Percentiles rank a stretch among this genome's conserved stretches.
Conservation (phyloP, 371 early-diverging fungal genomes). For the Mucor sp. region DNA sequence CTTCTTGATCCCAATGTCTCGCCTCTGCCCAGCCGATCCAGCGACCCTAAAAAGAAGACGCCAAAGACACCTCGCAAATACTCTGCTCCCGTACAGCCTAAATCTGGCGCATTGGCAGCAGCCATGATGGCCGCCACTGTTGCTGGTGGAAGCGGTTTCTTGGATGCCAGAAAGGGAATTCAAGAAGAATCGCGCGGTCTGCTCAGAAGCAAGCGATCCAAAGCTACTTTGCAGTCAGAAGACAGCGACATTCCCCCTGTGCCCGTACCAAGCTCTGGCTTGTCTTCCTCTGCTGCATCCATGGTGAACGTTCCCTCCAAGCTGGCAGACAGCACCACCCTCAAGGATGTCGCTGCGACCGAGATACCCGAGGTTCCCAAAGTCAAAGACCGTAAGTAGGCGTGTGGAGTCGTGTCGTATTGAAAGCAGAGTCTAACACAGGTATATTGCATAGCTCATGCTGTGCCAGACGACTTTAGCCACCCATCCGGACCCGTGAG, state of each 20-base stretch:
- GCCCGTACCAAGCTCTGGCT: slow-evolving; percentile 3
- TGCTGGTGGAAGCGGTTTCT: slow-evolving; percentile 46
- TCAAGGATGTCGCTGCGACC: not conserved
- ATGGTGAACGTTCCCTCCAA: slow-evolving; percentile 9
- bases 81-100: slow-evolving; percentile 36
- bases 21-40: slow-evolving; percentile 5
- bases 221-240: not conserved
- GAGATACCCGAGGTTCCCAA: slow-evolving; percentile 1
- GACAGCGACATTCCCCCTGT: not conserved
- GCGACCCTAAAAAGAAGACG: slow-evolving; percentile 29
- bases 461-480: slow-evolving; percentile 44
- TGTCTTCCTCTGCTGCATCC: not conserved
- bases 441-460: slow-evolving; percentile 16
- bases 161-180: slow-evolving; percentile 34
- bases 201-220: slow-evolving; percentile 14
- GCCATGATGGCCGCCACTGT: slow-evolving; percentile 58
- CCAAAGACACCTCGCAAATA: slow-evolving; percentile 37
- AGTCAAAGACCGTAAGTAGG: not conserved
- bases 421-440: not conserved
- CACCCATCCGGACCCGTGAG: slow-evolving; percentile 50
- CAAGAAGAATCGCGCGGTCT: slow-evolving; percentile 18
- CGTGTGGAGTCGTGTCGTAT: not conserved
- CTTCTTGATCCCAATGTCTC: not conserved
- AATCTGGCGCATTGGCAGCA: slow-evolving; percentile 50
- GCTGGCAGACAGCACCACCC: slow-evolving; percentile 1